Evolutionary conservation across 2,329 filamentous ascomycete species (phyloP).

Genomic region (Curvularia sp.): DNA sequence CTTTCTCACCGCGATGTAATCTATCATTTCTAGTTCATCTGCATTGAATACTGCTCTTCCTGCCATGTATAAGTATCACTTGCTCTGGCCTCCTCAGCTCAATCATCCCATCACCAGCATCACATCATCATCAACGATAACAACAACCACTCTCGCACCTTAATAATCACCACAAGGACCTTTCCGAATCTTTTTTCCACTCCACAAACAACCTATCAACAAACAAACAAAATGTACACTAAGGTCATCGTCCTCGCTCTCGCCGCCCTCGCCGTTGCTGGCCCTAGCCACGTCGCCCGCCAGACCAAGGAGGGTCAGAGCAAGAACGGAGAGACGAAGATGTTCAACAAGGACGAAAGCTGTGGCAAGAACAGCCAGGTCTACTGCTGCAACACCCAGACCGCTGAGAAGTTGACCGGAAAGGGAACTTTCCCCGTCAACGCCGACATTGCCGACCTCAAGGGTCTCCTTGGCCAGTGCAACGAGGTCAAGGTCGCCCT

Average conservation of each 20-base stretch:
- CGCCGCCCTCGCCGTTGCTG: not conserved
- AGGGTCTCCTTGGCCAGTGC: not conserved
- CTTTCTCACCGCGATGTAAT: not conserved
- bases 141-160: not conserved
- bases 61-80: not conserved
- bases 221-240: not conserved
- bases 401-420: not conserved
- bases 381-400: not conserved
- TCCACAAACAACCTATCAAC: not conserved
- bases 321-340: too few species aligned
- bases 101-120: not conserved
- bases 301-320: not conserved
- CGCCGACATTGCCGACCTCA: not conserved
- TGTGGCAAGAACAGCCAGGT: not conserved
- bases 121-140: not conserved
- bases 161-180: not conserved
- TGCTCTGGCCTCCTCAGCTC: not conserved
- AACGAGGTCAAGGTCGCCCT: not conserved
- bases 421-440: not conserved
- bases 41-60: not conserved
- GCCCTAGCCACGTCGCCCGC: not conserved
- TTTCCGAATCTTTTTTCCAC: not conserved
- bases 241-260: not conserved
- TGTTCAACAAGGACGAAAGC: not conserved
- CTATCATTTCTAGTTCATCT: not conserved